phyloP scores from a whole-genome alignment of 805 yeast species.

The Yamadazyma tumulicola region DNA sequence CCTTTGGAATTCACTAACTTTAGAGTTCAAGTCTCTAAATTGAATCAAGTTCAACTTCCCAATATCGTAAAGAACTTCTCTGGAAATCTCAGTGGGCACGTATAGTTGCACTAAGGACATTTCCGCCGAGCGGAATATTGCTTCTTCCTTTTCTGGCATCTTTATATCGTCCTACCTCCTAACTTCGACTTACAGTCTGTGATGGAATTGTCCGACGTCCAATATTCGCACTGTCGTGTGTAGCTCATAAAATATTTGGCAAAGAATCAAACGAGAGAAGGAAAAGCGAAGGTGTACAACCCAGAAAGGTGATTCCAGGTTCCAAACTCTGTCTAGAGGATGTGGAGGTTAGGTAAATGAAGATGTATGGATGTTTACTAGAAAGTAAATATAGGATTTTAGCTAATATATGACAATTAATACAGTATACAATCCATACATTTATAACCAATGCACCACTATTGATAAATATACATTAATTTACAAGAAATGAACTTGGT shows the following conservation, averaged over 20 bases:
- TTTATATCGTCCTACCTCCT: not conserved
- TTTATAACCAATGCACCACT: too few relatives aligned
- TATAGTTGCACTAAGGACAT: conserved; percentile 92
- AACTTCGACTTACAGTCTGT: too few relatives aligned
- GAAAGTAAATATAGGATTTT: too few relatives aligned
- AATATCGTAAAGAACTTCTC: conserved; percentile 79
- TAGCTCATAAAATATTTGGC: too few relatives aligned
- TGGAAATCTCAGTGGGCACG: conserved; percentile 83
- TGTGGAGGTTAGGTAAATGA: too few relatives aligned
- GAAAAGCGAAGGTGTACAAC: not conserved
- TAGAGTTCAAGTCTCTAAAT: conserved; percentile 77
- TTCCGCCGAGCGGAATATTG: conserved; percentile 76
- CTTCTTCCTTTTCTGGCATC: conserved; percentile 35
- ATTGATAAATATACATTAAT: conserved; percentile 1
- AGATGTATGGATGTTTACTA: too few relatives aligned
- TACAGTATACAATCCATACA: too few relatives aligned
- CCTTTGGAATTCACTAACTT: conserved; percentile 82
- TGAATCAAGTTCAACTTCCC: conserved; percentile 87
- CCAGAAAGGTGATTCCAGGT: not conserved
- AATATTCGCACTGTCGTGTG: too few relatives aligned
- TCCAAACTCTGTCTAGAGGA: too few relatives aligned
- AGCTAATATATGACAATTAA: too few relatives aligned
- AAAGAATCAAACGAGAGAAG: too few relatives aligned
- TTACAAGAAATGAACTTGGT: not conserved
- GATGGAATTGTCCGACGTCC: too few relatives aligned